Percentiles rank a stretch among this genome's conserved stretches.
These are phyloP conservation scores for Tylopilus vinaceipallidus DNA, from an alignment of 768 basidiomycete species.

Conservation along the genomic window DNA sequence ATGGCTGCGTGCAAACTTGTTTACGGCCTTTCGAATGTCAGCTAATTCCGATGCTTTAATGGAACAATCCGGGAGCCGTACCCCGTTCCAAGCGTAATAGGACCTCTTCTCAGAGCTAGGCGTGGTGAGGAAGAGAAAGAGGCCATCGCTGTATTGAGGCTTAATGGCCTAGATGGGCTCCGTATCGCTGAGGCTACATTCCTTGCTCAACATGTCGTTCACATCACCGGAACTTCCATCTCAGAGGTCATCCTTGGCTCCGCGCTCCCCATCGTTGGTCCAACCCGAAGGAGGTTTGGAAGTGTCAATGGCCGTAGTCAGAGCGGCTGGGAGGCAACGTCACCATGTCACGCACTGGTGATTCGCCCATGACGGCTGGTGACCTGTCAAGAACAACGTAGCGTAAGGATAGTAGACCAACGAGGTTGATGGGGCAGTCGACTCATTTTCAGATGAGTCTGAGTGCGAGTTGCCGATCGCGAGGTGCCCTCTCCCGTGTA, in stretches of 20 bases:
- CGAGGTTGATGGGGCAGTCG: too few relatives aligned
- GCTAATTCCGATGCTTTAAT: neutral
- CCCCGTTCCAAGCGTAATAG: constrained; percentile 6
- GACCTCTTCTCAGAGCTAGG: neutral
- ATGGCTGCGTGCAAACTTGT: too few relatives aligned
- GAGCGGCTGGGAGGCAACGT: too few relatives aligned
- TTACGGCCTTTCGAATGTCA: neutral
- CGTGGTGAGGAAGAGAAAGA: constrained; percentile 3
- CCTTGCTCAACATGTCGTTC: neutral
- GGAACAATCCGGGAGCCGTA: neutral
- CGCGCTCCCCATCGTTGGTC: neutral
- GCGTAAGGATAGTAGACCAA: too few relatives aligned
- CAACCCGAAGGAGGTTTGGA: constrained; percentile 2
- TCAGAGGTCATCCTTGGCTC: neutral
- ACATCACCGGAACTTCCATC: neutral
- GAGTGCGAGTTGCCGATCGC: too few relatives aligned
- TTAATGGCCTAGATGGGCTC: neutral
- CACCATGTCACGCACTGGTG: too few relatives aligned
- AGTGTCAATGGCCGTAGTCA: too few relatives aligned
- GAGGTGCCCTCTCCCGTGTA: too few relatives aligned
- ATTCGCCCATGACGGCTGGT: too few relatives aligned
- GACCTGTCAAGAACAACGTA: too few relatives aligned
- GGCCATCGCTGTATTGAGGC: neutral
- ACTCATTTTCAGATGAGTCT: too few relatives aligned
- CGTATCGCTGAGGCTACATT: neutral